Evolutionary conservation across 176 grass and related monocot species (phyloP).

Genomic region (Bromus sterilis): DNA sequence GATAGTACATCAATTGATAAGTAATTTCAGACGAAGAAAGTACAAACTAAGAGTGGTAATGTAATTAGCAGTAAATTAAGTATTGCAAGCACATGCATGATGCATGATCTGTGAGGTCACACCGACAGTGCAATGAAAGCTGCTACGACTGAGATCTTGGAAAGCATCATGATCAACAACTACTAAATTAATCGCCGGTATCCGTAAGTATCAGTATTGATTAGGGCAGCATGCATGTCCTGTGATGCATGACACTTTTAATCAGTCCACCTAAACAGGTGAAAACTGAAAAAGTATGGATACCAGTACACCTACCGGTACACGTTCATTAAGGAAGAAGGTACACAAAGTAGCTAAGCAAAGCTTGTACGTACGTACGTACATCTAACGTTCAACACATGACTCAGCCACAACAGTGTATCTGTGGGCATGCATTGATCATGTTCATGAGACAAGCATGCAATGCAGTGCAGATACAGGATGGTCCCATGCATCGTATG

Average conservation of each 20-base stretch:
- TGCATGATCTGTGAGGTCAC: neutral
- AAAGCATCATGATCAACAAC: neutral
- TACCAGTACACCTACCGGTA: neutral
- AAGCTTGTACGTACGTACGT: too few relatives aligned
- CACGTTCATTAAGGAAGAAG: neutral
- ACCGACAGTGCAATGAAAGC: constrained; percentile 11
- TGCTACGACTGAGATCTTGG: neutral
- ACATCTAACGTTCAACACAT: neutral
- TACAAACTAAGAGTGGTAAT: too few relatives aligned
- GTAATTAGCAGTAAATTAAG: neutral
- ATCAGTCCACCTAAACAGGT: constrained; percentile 16
- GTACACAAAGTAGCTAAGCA: neutral
- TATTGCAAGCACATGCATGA: neutral
- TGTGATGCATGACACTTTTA: neutral
- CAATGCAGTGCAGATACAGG: neutral
- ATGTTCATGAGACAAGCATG: neutral
- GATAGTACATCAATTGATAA: too few relatives aligned
- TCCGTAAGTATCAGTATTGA: neutral
- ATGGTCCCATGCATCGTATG: neutral
- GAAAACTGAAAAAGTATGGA: constrained; percentile 5
- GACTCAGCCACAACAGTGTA: neutral
- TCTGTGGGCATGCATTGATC: neutral
- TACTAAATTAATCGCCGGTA: neutral
- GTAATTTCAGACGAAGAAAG: too few relatives aligned
- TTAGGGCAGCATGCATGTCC: neutral